Evolutionary conservation across 2,329 filamentous ascomycete genomes (phyloP).

Genomic region (Fusarium lyarnte): DNA sequence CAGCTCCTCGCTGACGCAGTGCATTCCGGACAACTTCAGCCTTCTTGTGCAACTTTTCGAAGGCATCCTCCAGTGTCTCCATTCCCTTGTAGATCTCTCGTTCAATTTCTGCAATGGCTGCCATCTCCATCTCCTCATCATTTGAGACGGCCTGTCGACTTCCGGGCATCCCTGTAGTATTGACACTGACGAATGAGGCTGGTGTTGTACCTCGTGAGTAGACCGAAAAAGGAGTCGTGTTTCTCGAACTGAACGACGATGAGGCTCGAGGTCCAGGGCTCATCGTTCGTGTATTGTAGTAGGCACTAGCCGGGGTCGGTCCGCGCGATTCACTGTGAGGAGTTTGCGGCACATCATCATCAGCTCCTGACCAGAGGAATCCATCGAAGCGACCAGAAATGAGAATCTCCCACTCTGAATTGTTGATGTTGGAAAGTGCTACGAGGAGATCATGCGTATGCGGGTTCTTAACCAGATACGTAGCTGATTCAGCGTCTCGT

Average conservation of each 20-base stretch:
- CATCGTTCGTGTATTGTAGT: conserved; percentile 52
- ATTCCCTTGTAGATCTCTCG: conserved; percentile 93
- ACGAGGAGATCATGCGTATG: conserved; percentile 85
- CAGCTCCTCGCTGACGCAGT: conserved; percentile 83
- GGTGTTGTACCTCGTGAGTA: conserved; percentile 67
- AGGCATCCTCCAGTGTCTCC: conserved; percentile 93
- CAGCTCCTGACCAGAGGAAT: conserved; percentile 92
- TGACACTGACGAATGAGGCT: conserved; percentile 66
- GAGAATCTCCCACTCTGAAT: conserved; percentile 96
- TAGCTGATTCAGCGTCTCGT: conserved; percentile 84
- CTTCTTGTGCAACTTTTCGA: conserved; percentile 87
- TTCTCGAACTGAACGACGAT: conserved; percentile 56
- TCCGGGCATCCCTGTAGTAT: conserved; percentile 58
- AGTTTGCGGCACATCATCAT: conserved; percentile 60
- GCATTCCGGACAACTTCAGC: conserved; percentile 83
- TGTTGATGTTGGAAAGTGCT: conserved; percentile 86
- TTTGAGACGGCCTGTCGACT: conserved; percentile 76
- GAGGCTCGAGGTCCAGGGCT: conserved; percentile 54
- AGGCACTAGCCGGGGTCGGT: conserved; percentile 63
- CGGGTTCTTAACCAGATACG: conserved; percentile 86
- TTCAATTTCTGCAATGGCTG: conserved; percentile 88
- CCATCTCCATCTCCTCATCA: conserved; percentile 94
- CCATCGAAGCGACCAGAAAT: conserved; percentile 94
- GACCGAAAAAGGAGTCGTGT: conserved; percentile 58
- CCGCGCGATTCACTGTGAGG: conserved; percentile 60